Evolutionary conservation across 345 rosid species (phyloP), one percentile per base, ranked within the genome.

Genomic region (Rubroshorea leprosula): DNA sequence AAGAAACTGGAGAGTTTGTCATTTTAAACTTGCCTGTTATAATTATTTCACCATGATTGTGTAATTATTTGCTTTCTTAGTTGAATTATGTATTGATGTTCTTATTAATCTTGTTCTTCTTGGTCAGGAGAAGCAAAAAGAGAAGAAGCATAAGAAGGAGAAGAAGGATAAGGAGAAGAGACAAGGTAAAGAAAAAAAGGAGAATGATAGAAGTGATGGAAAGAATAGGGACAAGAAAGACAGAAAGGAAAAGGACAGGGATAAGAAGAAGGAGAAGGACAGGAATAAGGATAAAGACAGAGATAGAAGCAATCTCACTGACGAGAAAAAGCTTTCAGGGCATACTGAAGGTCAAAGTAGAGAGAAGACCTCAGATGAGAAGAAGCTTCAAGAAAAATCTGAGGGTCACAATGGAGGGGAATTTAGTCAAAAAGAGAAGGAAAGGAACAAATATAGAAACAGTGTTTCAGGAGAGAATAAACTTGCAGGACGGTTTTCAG

Each of bases 141-240:
- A 79, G 69, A 82, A 68, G 69, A 79, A 72, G 72, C 77, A 59
- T 51, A 79, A 76, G 58, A 76, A 78, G 65, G 83, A 81, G 51
- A 78, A 78, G 69, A 69, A 76, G 55, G 76, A 78, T 41, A 78
- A 45, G 49, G 76, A 76, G 57, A 76, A 79, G 74, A 63, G 66
- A 62, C 80, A 76, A 58, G 72, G 72, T 43, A 82, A 74, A 74
- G 83, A 74, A 22, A 78, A 64, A 59, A 74, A 31, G 57, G 87
- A 70, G 47, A 76, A 74, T 58, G 81, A 78, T 38, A 74, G 65
- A 64, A 68, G 66, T 55, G 80, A 78, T 63, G 83, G 66, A 62
- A 82, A 76, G 65, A 70, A 70, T 46, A 69, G 65, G 74, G 80
- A 76, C 55, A 76, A 68, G 70, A 82, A 74, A 70, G 81, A 76